Evolutionary conservation across 345 rosid genomes (phyloP), one percentile per base, ranked within the genome.

Genomic region (Syzygium jambos): DNA sequence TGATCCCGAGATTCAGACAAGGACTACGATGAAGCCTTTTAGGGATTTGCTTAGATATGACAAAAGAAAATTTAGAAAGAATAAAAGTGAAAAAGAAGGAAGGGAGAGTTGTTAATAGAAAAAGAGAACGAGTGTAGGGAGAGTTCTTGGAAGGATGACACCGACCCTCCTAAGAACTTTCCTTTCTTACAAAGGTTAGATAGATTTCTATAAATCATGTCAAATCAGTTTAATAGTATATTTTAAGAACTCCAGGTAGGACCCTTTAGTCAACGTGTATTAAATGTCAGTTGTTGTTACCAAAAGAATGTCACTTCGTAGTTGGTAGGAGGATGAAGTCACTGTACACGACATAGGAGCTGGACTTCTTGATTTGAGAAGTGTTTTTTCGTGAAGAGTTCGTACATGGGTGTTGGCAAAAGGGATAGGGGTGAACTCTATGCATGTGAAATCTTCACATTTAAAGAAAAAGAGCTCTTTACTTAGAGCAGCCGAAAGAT

Each of bases 281-380:
- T 25, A 23, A 57, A 57, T 4, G 63, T 57, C 63, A 4, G n/a
- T 10, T 2, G 13, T 23, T 10, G 5, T 57, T 23, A 23, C n/a
- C 63, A 57, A 54, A 29, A 17, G 10, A 43, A 9, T 22, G 54
- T 7, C 55, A 22, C 7, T 23, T n/a, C 29, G 8, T 3, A 86
- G 91, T 85, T 88, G 93, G 93, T 87, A 87, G 93, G 86, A 78
- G 53, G 88, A 87, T 10, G 14, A 87, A 59, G 87, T 41, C 90
- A 2, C 90, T 91, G 43, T 4, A 82, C 78, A 5, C 56, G 92
- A 57, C 87, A 90, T 52, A 68, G 93, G 54, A 16, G 89, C 86
- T 9, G 90, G 91, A n/a, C 53, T 78, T 88, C 34, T 91, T 89
- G 91, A 30, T 84, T 23, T 5, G 87, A 16, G 89, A 86, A 52